These are phyloP conservation scores for Marchantia paleacea DNA, from an alignment of 225 moss, liverwort and hornwort genomes.

Conservation along the genomic window DNA sequence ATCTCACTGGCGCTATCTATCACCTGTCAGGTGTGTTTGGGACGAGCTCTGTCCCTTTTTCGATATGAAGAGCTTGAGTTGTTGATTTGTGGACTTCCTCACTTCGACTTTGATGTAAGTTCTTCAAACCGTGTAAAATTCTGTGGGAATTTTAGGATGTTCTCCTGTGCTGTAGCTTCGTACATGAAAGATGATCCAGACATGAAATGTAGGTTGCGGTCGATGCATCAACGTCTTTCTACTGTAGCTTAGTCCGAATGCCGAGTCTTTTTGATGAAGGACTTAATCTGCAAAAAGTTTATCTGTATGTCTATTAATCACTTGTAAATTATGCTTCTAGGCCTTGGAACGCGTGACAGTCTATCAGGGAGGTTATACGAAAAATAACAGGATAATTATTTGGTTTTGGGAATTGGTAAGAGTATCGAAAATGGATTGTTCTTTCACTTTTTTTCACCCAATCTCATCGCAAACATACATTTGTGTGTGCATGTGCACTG, in stretches of 20 bases:
- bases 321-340: conserved; percentile 22
- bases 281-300: too few species aligned
- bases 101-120: conserved; percentile 75
- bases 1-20: not conserved
- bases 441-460: not conserved
- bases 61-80: conserved; percentile 74
- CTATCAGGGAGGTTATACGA: conserved; percentile 70
- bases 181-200: too few species aligned
- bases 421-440: not conserved
- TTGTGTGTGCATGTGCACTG: too few species aligned
- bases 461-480: too few species aligned
- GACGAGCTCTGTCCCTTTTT: conserved; percentile 45
- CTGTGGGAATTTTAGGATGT: too few species aligned
- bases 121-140: not conserved
- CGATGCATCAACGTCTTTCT: too few species aligned
- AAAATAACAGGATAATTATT: conserved; percentile 47
- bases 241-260: too few species aligned
- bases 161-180: too few species aligned
- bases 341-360: conserved; percentile 70
- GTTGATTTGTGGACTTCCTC: conserved; percentile 70
- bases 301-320: too few species aligned
- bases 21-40: conserved; percentile 28
- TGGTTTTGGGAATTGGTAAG: conserved; percentile 81
- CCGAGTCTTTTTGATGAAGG: too few species aligned
- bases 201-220: too few species aligned